Evolutionary conservation across 2,329 filamentous ascomycete species (phyloP).

Genomic region (Hypoxylon sp.): DNA sequence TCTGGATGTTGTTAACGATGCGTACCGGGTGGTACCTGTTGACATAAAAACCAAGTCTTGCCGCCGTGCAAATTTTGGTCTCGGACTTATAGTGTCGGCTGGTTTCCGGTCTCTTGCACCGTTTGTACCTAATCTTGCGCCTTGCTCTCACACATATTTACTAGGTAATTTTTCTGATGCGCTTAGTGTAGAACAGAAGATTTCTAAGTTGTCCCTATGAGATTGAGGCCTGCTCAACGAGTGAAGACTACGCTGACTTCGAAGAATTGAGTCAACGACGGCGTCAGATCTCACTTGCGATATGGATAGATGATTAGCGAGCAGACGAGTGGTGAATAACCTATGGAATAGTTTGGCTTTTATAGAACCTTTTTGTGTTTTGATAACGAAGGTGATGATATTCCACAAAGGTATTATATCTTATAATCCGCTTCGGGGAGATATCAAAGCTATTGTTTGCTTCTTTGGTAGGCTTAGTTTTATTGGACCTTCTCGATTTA

Average conservation of each 20-base stretch:
- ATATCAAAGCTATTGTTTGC: background rate
- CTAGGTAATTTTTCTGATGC: conserved; percentile 13
- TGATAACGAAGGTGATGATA: background rate
- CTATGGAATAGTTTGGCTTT: background rate
- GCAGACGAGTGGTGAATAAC: background rate
- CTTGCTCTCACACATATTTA: conserved; percentile 34
- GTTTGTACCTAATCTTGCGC: conserved; percentile 28
- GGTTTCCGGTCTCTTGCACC: conserved; percentile 20
- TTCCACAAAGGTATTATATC: conserved; percentile 4
- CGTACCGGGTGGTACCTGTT: conserved; percentile 39
- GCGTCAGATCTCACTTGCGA: background rate
- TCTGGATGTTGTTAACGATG: conserved; percentile 40
- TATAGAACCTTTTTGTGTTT: background rate
- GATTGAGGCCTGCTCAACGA: conserved; percentile 11
- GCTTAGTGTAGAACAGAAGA: background rate
- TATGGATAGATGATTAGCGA: background rate
- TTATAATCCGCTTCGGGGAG: too few species aligned
- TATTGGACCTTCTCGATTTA: background rate
- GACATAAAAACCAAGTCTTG: conserved; percentile 42
- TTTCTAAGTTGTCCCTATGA: background rate
- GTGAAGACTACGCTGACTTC: conserved; percentile 1
- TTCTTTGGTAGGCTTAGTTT: background rate
- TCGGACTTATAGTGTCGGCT: conserved; percentile 1
- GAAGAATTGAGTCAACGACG: background rate
- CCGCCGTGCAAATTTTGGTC: conserved; percentile 48